phyloP scores from a whole-genome alignment of 768 basidiomycete species.

The Podaxis mareebaensis region DNA sequence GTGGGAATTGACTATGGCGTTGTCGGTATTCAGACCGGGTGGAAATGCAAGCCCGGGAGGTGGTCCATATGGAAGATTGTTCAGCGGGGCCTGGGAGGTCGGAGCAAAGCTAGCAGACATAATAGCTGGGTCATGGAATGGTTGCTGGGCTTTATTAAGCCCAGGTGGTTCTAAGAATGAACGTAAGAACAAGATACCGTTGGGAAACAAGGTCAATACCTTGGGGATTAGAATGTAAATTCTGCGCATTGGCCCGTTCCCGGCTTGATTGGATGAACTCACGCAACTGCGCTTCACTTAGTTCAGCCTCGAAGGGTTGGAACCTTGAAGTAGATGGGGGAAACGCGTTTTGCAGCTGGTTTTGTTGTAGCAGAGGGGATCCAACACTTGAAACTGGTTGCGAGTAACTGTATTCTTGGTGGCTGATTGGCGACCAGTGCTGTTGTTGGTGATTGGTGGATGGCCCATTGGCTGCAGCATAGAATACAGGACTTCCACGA shows the following conservation, averaged over 20 bases:
- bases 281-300: constrained; percentile 77
- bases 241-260: constrained; percentile 41
- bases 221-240: constrained; percentile 14
- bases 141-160: constrained; percentile 33
- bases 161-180: constrained; percentile 17
- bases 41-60: constrained; percentile 66
- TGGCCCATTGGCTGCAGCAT: constrained; percentile 3
- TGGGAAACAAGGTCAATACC: neutral
- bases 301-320: constrained; percentile 53
- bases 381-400: constrained; percentile 32
- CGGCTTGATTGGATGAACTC: constrained; percentile 75
- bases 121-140: constrained; percentile 76
- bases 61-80: constrained; percentile 49
- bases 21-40: constrained; percentile 30
- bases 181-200: neutral
- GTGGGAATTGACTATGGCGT: constrained; percentile 22
- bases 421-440: constrained; percentile 44
- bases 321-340: constrained; percentile 45
- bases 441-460: constrained; percentile 15
- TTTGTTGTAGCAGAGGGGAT: constrained; percentile 51
- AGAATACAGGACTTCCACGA: constrained; percentile 48
- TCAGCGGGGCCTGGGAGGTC: constrained; percentile 31
- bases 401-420: constrained; percentile 43
- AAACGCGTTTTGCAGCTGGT: constrained; percentile 39
- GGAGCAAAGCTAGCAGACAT: constrained; percentile 72